These are phyloP conservation scores for Calophaca sinica DNA, from an alignment of 306 rosid genomes.

Conservation along the genomic window DNA sequence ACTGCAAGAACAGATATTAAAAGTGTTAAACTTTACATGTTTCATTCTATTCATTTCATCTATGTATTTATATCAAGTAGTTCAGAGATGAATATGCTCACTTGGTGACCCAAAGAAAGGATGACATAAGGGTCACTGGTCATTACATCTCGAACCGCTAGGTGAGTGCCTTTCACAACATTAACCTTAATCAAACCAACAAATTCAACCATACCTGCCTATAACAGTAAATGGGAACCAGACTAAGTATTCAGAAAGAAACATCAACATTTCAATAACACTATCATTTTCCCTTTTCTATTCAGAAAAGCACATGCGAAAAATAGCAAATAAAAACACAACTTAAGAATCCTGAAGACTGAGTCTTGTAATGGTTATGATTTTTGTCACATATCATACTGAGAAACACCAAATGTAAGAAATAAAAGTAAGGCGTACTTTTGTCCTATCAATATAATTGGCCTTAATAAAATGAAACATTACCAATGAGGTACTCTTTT, in stretches of 20 bases:
- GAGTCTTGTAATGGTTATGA: not conserved
- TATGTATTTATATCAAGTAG: not conserved
- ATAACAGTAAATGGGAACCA: conserved; percentile 54
- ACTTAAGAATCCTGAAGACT: not conserved
- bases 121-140: conserved; percentile 95
- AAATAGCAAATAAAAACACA: not conserved
- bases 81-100: conserved; percentile 55
- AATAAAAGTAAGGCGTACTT: not conserved
- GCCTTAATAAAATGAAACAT: conserved; percentile 35
- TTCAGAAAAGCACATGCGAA: not conserved
- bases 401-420: not conserved
- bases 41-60: conserved; percentile 7
- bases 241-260: conserved; percentile 37
- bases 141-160: conserved; percentile 82
- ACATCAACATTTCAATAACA: conserved; percentile 17
- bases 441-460: too few species aligned
- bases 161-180: conserved; percentile 84
- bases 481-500: conserved; percentile 76
- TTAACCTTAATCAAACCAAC: conserved; percentile 93
- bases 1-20: conserved; percentile 60
- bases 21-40: conserved; percentile 14
- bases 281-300: not conserved
- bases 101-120: conserved; percentile 89
- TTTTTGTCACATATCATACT: not conserved
- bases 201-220: conserved; percentile 99